Base-by-base conservation (phyloP, 177 flowering plant genomes). In the Tripterygium wilfordii region DNA sequence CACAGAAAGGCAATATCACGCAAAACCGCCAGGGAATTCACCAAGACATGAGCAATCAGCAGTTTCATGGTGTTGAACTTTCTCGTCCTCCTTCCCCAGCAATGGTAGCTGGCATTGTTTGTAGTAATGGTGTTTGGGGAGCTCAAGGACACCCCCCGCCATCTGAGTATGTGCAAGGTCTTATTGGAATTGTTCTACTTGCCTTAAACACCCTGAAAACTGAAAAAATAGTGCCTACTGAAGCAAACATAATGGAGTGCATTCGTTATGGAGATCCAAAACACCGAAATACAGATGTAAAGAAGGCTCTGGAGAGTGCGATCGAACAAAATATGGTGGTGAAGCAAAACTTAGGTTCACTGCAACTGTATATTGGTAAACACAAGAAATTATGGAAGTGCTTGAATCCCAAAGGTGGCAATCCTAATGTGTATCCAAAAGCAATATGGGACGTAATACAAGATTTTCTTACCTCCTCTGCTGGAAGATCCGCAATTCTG, bases 221-320 rank as follows among this genome's bases (percentile, higher is more conserved):
- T 51, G 94, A 88, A 58, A 83, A 78, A 58, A 71, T 91, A 55
- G 58, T 56, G 60, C 96, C 98, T 3, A 85, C 82, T 17, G 94
- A 88, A 68, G 83, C 64, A 48, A 85, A 91, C 51, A 82, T 91
- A 57, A 47, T 75, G 20, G 90, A 85, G 37, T 91, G 95, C 63
- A 77, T 88, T 30, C 78, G 66, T 4, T 78, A 63, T 69, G 95
- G 95, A 59, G 79, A 88, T 41, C 61, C 58, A 3, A 74, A 65
- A 21, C 74, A 69, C 48, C 70, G 71, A 19, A 74, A 65, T 52
- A 80, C 67, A 40, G 85, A 85, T 66, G 77, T 88, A 24, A 76
- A 54, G 56, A 76, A 66, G 57, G 94, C 95, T 46, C 41, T 92
- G 41, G 80, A 75, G 2, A 48, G 67, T 62, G 89, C 94, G 3